A percentile compares a stretch with the other conserved stretches of the same genome.
Evolutionary conservation across 2,329 filamentous ascomycete species (phyloP).

Genomic region (Talaromyces sp.): DNA sequence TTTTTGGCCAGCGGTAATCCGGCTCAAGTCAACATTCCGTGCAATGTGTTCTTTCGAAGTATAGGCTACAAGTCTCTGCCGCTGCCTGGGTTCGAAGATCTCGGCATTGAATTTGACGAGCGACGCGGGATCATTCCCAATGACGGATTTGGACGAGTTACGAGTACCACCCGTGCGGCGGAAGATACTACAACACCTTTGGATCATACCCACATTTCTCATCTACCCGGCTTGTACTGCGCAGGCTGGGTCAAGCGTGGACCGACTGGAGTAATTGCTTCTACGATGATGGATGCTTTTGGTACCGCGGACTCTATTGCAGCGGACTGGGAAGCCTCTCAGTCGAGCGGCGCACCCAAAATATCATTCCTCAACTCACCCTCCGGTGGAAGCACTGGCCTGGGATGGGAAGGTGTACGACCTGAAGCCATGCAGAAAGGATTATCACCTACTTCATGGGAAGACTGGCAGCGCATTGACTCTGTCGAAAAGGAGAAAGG

Average conservation of each 20-base stretch:
- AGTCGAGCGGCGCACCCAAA: slow-evolving; percentile 17
- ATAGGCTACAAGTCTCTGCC: slow-evolving; percentile 87
- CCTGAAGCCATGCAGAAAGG: slow-evolving; percentile 55
- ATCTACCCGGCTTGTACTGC: slow-evolving; percentile 76
- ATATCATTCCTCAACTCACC: slow-evolving; percentile 47
- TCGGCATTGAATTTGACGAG: slow-evolving; percentile 75
- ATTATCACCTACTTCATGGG: slow-evolving; percentile 68
- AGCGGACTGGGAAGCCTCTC: slow-evolving; percentile 62
- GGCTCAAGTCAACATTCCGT: slow-evolving; percentile 51
- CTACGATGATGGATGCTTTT: slow-evolving; percentile 94
- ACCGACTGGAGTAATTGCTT: slow-evolving; percentile 91
- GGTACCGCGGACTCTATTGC: slow-evolving; percentile 78
- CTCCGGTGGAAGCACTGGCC: slow-evolving; percentile 37
- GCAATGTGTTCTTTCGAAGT: slow-evolving; percentile 79
- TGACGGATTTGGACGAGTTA: slow-evolving; percentile 72
- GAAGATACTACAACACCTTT: slow-evolving; percentile 26
- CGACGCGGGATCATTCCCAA: slow-evolving; percentile 74
- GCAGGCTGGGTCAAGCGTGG: slow-evolving; percentile 96
- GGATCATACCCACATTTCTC: slow-evolving; percentile 39
- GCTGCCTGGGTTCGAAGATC: slow-evolving; percentile 66
- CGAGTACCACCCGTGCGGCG: slow-evolving; percentile 34
- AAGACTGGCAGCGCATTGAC: slow-evolving; percentile 84
- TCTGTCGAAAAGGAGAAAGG: slow-evolving; percentile 68
- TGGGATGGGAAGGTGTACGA: slow-evolving; percentile 75
- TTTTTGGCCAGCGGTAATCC: slow-evolving; percentile 50